These are phyloP conservation scores for Diplodia mutila DNA, from an alignment of 2,329 filamentous ascomycete genomes.

Conservation along the genomic window DNA sequence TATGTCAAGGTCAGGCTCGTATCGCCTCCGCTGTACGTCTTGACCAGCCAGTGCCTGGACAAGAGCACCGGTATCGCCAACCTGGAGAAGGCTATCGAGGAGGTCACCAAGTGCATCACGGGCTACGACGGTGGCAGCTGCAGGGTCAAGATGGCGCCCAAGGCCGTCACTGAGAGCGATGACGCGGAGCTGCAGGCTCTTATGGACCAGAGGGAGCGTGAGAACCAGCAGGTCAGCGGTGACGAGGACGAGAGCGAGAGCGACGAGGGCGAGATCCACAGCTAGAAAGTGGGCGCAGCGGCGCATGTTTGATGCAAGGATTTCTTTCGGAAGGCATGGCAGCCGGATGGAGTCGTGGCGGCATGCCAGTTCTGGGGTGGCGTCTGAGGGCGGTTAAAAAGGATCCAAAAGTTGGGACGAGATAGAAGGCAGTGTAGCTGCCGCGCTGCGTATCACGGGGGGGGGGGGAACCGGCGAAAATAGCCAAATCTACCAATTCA, in stretches of 20 bases:
- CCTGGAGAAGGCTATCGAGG: conserved; percentile 86
- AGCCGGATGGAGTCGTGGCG: not conserved
- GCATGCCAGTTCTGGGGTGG: not conserved
- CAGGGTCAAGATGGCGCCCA: conserved; percentile 96
- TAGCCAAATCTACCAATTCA: conserved; percentile 9
- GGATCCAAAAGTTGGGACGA: conserved; percentile 19
- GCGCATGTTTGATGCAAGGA: not conserved
- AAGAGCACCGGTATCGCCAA: conserved; percentile 83
- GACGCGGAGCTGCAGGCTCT: conserved; percentile 95
- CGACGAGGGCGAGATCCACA: conserved; percentile 73
- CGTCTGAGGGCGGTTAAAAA: not conserved
- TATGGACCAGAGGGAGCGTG: conserved; percentile 98
- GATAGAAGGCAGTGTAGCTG: conserved; percentile 18
- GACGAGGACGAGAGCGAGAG: conserved; percentile 96
- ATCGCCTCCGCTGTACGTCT: conserved; percentile 94
- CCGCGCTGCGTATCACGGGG: not conserved
- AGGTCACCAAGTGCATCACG: conserved; percentile 77
- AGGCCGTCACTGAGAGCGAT: conserved; percentile 98
- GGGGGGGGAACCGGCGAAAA: conserved; percentile 1
- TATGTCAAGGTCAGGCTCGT: conserved; percentile 98
- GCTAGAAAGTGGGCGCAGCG: not conserved
- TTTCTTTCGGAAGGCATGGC: not conserved
- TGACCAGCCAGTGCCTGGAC: conserved; percentile 94
- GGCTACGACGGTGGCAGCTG: conserved; percentile 76
- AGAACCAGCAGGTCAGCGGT: conserved; percentile 97